Evolutionary conservation across 2,329 filamentous ascomycete genomes (phyloP), one percentile per base, ranked within the genome.

Genomic region (Verticillium longisporum): DNA sequence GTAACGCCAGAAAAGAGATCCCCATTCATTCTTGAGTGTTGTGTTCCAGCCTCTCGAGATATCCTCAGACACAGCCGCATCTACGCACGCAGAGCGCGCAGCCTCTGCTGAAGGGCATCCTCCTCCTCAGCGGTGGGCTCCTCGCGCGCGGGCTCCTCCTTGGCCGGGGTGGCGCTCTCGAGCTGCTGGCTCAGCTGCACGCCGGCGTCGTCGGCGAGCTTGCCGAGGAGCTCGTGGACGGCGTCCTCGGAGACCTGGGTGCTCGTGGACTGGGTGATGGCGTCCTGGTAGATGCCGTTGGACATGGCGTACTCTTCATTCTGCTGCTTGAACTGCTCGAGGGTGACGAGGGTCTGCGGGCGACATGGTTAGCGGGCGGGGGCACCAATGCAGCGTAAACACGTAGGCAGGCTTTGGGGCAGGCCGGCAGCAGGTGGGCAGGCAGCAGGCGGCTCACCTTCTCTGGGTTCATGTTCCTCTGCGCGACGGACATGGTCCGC

Each of bases 161-260:
- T 83, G 65, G 80, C 80, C 26, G 83, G 80, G 50, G 80, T 81
- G 2, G 82, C 81, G 61, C 79, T 73, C 68, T 78, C 82, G 65
- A 96, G 86, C 75, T 95, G 90, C 71, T 89, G 84, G 66, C 86
- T 86, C 63, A 96, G 80, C 74, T 95, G 90, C 59, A 97, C 85
- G 60, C 92, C 92, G 10, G 90, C 91, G 74, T 96, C 92, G 73
- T 96, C 92, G 64, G 92, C 92, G 54, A 95, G 85, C 76, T 96
- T 90, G 65, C 86, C 88, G 76, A 96, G 89, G 64, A 96, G 77
- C 66, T 91, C 87, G 73, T 96, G 92, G 1, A 96, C 91, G 67
- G 93, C 91, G 67, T 96, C 92, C 72, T 96, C 75, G 78, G 90
- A 77, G 78, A 93, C 73, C 80, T 90, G 72, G 78, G 88, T 69